Evolutionary conservation across 805 yeast genomes (phyloP).

Genomic region (Wickerhamiella occidentalis): DNA sequence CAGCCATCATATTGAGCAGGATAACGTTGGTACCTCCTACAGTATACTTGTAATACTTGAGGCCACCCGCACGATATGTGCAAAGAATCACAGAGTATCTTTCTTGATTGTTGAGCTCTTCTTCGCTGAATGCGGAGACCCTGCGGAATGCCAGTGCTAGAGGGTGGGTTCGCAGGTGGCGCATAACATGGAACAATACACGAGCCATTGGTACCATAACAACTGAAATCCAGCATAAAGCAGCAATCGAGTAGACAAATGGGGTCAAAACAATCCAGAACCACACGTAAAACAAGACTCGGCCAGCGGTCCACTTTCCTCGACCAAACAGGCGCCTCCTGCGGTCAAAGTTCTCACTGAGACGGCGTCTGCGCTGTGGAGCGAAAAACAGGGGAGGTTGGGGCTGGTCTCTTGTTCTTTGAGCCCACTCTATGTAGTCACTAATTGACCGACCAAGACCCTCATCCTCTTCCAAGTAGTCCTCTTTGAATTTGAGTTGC

Average conservation of each 20-base stretch:
- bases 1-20: constrained; percentile 67
- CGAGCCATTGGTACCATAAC: constrained; percentile 92
- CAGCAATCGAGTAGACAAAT: constrained; percentile 40
- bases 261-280: constrained; percentile 67
- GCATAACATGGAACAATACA: constrained; percentile 50
- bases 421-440: constrained; percentile 83
- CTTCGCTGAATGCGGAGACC: constrained; percentile 25
- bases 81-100: constrained; percentile 48
- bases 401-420: constrained; percentile 34
- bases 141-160: constrained; percentile 69
- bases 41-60: constrained; percentile 89
- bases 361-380: constrained; percentile 32
- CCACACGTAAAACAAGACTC: constrained; percentile 60
- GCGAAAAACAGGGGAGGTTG: constrained; percentile 36
- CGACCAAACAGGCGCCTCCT: constrained; percentile 65
- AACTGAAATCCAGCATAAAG: constrained; percentile 67
- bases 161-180: constrained; percentile 82
- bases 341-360: constrained; percentile 16
- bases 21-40: constrained; percentile 93
- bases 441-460: constrained; percentile 75
- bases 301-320: constrained; percentile 80
- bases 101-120: constrained; percentile 33
- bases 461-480: constrained; percentile 74
- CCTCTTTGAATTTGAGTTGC: constrained; percentile 60
- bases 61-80: constrained; percentile 84